A percentile compares a stretch with the other conserved stretches of the same genome.
Conservation (phyloP, 1,139 yeast species). For the Lodderomyces metapsilosis region DNA sequence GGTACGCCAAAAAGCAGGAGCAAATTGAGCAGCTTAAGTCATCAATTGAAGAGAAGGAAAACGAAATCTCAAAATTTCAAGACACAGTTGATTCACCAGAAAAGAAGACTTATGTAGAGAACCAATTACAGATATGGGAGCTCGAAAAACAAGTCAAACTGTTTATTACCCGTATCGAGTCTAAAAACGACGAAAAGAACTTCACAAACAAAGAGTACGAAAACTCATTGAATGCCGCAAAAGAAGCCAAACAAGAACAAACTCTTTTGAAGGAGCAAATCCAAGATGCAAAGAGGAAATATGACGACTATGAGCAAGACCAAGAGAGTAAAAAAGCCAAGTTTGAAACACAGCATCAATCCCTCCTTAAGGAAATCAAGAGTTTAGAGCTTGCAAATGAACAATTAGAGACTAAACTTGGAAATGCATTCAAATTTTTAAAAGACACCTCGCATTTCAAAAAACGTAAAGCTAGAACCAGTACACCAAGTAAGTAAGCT, state of each 20-base stretch:
- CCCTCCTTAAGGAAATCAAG: slow-evolving; percentile 23
- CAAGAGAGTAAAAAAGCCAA: slow-evolving; percentile 22
- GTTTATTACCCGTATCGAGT: slow-evolving; percentile 32
- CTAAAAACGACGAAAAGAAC: slow-evolving; percentile 52
- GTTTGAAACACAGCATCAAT: slow-evolving; percentile 21
- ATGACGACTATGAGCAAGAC: slow-evolving; percentile 24
- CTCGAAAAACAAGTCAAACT: slow-evolving; percentile 38
- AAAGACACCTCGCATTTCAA: slow-evolving; percentile 44
- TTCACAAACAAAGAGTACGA: slow-evolving; percentile 67
- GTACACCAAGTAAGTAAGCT: slow-evolving; percentile 30
- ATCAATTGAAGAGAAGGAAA: slow-evolving; percentile 21
- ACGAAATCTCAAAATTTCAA: slow-evolving; percentile 17
- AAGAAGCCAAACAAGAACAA: slow-evolving; percentile 49
- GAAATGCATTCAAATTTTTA: slow-evolving; percentile 36
- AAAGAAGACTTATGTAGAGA: slow-evolving; percentile 20
- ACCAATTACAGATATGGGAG: slow-evolving; percentile 40
- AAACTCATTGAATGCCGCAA: slow-evolving; percentile 56
- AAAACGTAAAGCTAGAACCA: slow-evolving; percentile 43
- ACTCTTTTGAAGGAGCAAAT: slow-evolving; percentile 28
- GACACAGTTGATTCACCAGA: slow-evolving; percentile 11
- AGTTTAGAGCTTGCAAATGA: slow-evolving; percentile 17
- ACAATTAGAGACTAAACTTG: slow-evolving; percentile 28
- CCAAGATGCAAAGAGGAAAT: slow-evolving; percentile 27
- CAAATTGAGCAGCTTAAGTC: slow-evolving; percentile 26
- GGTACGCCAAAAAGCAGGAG: slow-evolving; percentile 34